Evolutionary conservation across 208 protist species (phyloP).

Genomic region (Trypanosoma caninum): DNA sequence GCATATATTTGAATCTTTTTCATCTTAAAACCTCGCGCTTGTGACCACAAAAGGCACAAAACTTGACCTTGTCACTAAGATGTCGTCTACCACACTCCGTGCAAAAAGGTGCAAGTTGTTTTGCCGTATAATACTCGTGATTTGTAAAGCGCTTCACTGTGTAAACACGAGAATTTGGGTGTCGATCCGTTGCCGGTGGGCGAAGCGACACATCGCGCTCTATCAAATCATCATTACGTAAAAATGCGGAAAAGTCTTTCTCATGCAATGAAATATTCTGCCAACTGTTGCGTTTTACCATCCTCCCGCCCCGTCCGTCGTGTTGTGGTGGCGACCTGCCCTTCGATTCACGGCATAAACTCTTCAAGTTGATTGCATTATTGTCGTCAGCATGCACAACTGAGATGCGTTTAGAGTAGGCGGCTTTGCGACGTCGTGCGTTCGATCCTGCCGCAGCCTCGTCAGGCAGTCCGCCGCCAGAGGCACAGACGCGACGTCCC

Average conservation of each 20-base stretch:
- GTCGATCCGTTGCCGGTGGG: constrained; percentile 20
- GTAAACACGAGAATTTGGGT: not conserved
- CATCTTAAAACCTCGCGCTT: constrained; percentile 30
- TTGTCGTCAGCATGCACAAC: no score
- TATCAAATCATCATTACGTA: not conserved
- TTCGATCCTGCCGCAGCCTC: no score
- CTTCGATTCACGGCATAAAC: no score
- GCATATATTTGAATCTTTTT: constrained; percentile 7
- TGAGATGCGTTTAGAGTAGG: no score
- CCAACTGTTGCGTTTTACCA: no score
- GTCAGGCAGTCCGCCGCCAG: no score
- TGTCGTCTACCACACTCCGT: constrained; percentile 64
- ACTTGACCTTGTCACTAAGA: constrained; percentile 64
- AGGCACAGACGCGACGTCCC: no score
- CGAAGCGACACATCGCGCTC: constrained; percentile 14
- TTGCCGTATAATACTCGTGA: not conserved
- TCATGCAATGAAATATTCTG: not conserved
- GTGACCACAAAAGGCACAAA: constrained; percentile 82
- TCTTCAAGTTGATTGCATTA: no score
- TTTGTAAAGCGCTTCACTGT: not conserved
- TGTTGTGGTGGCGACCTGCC: no score
- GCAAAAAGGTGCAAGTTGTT: constrained; percentile 37
- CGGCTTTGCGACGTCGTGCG: no score
- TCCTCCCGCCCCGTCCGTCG: no score
- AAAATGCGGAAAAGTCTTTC: no score